These are phyloP conservation scores for Thyridium curvatum DNA, from an alignment of 2,329 filamentous ascomycete species.

Conservation along the genomic window DNA sequence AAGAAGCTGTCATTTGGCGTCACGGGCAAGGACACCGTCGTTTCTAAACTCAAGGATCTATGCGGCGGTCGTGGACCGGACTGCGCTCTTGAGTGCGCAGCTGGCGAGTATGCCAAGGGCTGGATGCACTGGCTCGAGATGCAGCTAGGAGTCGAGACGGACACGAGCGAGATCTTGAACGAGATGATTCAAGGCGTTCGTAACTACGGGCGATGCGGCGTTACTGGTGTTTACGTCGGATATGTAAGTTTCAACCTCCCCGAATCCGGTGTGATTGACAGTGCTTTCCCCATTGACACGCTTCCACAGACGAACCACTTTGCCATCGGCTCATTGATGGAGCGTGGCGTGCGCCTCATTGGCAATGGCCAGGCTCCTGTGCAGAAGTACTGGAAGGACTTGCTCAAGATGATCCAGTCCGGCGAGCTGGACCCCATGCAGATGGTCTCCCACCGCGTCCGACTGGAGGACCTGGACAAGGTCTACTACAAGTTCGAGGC, in stretches of 20 bases:
- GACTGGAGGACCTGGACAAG: slow-evolving; percentile 65
- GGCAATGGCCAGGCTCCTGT: slow-evolving; percentile 65
- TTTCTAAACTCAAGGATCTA: slow-evolving; percentile 66
- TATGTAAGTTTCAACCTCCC: slow-evolving; percentile 37
- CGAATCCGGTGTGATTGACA: neutral
- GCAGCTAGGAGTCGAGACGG: slow-evolving; percentile 66
- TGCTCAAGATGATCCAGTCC: slow-evolving; percentile 61
- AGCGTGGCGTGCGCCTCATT: slow-evolving; percentile 75
- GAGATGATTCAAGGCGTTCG: slow-evolving; percentile 72
- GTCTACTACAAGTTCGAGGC: slow-evolving; percentile 58
- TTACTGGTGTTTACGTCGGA: slow-evolving; percentile 66
- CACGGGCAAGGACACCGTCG: slow-evolving; percentile 54
- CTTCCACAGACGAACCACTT: slow-evolving; percentile 64
- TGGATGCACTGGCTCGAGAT: slow-evolving; percentile 55
- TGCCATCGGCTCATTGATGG: slow-evolving; percentile 79
- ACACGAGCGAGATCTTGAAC: slow-evolving; percentile 75
- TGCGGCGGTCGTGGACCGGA: slow-evolving; percentile 68
- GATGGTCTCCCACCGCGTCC: slow-evolving; percentile 76
- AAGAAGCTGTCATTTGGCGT: slow-evolving; percentile 51
- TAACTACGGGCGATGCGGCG: slow-evolving; percentile 66
- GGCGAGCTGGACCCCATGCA: slow-evolving; percentile 67
- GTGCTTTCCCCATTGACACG: neutral
- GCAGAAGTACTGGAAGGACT: slow-evolving; percentile 75
- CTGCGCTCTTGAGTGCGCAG: slow-evolving; percentile 61
- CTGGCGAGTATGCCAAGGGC: slow-evolving; percentile 55